phyloP scores from a whole-genome alignment of 2,329 filamentous ascomycete genomes.

The Chrysosporium keratinophilum region DNA sequence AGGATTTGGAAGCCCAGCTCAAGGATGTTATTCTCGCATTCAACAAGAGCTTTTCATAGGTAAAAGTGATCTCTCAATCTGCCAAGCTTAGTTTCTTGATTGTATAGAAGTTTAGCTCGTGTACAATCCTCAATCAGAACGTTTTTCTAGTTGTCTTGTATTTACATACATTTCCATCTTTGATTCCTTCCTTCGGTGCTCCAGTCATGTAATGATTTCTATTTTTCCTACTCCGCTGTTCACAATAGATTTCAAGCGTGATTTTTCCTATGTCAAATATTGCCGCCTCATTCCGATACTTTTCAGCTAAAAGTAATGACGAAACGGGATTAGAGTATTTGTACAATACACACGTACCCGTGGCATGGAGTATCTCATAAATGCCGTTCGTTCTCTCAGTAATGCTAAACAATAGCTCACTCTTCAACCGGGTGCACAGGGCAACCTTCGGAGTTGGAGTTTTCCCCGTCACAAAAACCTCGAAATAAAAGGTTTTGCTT shows the following conservation, averaged over 20 bases:
- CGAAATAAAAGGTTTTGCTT: too few relatives aligned
- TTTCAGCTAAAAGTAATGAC: too few relatives aligned
- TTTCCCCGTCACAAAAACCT: too few relatives aligned
- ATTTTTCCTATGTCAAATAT: too few relatives aligned
- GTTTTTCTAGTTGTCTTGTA: constrained; percentile 5
- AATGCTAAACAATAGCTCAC: too few relatives aligned
- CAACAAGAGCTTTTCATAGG: constrained; percentile 78
- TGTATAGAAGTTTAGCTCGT: constrained; percentile 12
- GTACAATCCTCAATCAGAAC: constrained; percentile 18
- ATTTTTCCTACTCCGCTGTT: neutral
- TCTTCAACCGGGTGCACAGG: too few relatives aligned
- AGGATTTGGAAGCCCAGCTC: constrained; percentile 59
- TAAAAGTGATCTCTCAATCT: neutral
- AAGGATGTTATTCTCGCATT: constrained; percentile 67
- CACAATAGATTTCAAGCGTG: too few relatives aligned
- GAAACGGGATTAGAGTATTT: neutral
- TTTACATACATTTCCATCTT: neutral
- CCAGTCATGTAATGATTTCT: neutral
- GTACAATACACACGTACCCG: neutral
- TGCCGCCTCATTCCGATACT: too few relatives aligned
- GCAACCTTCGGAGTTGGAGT: too few relatives aligned
- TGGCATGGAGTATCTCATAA: neutral
- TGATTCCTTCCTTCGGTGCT: neutral
- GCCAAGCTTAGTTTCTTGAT: neutral
- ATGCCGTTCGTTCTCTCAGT: too few relatives aligned